Conservation (phyloP, 805 yeast species). For the Starmerella sirachaensis region DNA sequence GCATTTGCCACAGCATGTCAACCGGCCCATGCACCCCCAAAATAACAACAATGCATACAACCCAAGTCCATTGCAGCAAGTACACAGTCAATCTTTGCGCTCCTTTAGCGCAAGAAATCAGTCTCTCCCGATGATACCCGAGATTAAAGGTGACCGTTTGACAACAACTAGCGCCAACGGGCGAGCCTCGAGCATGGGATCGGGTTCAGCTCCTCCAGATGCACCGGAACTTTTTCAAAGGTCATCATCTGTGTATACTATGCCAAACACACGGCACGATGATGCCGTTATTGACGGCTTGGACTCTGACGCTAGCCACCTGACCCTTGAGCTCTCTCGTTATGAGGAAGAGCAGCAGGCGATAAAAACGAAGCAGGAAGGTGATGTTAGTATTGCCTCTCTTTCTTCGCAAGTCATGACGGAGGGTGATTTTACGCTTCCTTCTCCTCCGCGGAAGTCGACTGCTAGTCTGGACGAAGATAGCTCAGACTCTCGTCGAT, state of each 20-base stretch:
- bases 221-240: too few species aligned
- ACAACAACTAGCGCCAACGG: too few species aligned
- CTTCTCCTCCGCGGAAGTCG: constrained; percentile 5
- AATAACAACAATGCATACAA: neutral
- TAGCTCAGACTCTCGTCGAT: constrained; percentile 17
- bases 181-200: neutral
- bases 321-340: constrained; percentile 25
- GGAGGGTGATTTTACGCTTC: constrained; percentile 4
- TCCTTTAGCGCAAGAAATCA: too few species aligned
- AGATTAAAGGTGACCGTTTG: too few species aligned
- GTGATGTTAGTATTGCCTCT: constrained; percentile 6
- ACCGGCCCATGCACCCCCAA: constrained; percentile 1
- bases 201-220: constrained; percentile 2
- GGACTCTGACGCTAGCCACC: constrained; percentile 29
- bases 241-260: too few species aligned
- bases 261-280: too few species aligned
- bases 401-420: constrained; percentile 5
- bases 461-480: constrained; percentile 4
- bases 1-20: constrained; percentile 8
- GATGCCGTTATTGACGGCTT: constrained; percentile 23
- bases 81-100: too few species aligned
- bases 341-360: constrained; percentile 10
- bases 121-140: too few species aligned
- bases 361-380: neutral
- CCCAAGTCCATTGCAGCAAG: neutral